Evolutionary conservation across 148 eudicot species (phyloP), one percentile per base, ranked within the genome.

Genomic region (Oxyria digyna): DNA sequence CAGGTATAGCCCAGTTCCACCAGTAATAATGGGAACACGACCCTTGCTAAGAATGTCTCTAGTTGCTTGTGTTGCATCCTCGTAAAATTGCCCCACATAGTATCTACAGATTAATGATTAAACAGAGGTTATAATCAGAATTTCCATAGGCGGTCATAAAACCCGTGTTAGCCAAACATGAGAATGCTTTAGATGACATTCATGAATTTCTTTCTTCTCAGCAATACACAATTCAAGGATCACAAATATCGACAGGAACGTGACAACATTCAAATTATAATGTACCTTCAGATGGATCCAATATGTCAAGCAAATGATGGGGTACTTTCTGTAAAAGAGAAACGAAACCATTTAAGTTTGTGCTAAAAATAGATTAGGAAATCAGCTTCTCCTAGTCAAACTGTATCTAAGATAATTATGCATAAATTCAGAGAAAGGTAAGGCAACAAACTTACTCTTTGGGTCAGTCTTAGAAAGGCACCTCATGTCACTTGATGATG

Each of bases 201-300:
- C 37, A 59, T 31, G 37, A n/a, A 7, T 14, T 59, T n/a, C 38
- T 14, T 29, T 59, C 31, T 24, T 23, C n/a, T 52, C 31, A 52
- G 29, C 62, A 52, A 52, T 3, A 24, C 12, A 23, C 5, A 52
- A 10, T 59, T 31, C 38, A 59, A 29, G 20, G 35, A 59, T 59
- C 18, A 59, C 27, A 59, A 31, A 59, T 31, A 29, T 14, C 12
- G 12, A 59, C 1, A 6, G 9, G 15, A 66, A 8, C 13, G 45
- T 38, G 27, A 66, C 15, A 66, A 21, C 8, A 3, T 18, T 66
- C n/a, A n/a, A n/a, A n/a, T n/a, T n/a, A n/a, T n/a, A n/a, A n/a
- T n/a, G n/a, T 40, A 91, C 97, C 97, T 89, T 89, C 97, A 69
- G 89, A 84, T 50, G 97, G 97, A 57, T 89, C 89, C 75, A 90